Conservation (phyloP, 2,329 filamentous ascomycete species). For the Trichoderma citrinoviride region DNA sequence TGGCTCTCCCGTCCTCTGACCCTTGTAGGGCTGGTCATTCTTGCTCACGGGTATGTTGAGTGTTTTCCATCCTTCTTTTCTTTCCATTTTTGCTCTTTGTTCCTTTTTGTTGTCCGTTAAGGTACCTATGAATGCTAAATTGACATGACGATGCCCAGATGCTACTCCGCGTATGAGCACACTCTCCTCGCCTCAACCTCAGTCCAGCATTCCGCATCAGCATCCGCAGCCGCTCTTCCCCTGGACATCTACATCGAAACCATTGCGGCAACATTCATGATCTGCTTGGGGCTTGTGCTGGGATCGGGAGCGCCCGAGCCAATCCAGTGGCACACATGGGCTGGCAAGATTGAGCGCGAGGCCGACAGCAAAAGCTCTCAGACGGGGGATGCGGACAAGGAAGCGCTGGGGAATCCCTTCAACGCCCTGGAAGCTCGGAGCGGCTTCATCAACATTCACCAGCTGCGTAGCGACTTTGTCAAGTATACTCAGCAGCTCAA, state of each 20-base stretch:
- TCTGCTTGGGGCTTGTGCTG: constrained; percentile 79
- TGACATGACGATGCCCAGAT: constrained; percentile 52
- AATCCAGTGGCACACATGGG: constrained; percentile 79
- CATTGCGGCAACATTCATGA: constrained; percentile 71
- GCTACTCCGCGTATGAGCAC: constrained; percentile 95
- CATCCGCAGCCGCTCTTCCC: constrained; percentile 58
- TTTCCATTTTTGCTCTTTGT: neutral
- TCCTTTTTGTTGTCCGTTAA: neutral
- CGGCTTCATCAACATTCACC: constrained; percentile 85
- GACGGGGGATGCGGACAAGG: constrained; percentile 62
- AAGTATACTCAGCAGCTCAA: constrained; percentile 54
- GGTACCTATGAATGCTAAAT: too few relatives aligned
- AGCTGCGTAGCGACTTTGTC: constrained; percentile 73
- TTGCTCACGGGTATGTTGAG: constrained; percentile 12
- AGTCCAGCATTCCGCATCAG: constrained; percentile 44
- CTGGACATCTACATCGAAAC: constrained; percentile 87
- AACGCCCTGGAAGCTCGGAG: constrained; percentile 72
- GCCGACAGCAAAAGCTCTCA: constrained; percentile 54
- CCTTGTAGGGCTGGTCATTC: constrained; percentile 13
- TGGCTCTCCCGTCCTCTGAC: constrained; percentile 16
- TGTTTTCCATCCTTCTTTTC: neutral
- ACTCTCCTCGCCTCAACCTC: constrained; percentile 65
- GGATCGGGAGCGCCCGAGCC: constrained; percentile 77
- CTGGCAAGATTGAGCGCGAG: constrained; percentile 78
- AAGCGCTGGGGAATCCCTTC: constrained; percentile 76